Base-by-base conservation (phyloP, 768 basidiomycete genomes). In the Exidia glandulosa region DNA sequence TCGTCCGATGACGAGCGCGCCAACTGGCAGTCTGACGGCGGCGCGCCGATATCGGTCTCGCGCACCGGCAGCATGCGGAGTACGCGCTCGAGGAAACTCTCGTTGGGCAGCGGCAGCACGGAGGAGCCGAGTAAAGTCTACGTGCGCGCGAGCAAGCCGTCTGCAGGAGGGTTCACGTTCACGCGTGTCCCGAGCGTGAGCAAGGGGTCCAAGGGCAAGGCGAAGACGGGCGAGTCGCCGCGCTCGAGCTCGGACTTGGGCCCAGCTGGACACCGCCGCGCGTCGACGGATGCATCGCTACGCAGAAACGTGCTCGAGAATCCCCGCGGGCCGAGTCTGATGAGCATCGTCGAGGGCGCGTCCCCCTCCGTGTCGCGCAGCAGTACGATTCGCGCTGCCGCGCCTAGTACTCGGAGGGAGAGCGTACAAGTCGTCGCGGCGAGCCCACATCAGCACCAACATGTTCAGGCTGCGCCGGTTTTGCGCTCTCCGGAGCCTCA, bases 331-430 rank as follows among this genome's bases (percentile, higher is more conserved):
- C 55, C 50, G 2, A 85, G 79, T 47, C 70, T 87, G 67, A 83
- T 88, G 84, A 82, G 80, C 64, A 82, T 88, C 63, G 82, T 88
- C 9, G 85, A 87, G 65, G 79, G 75, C 59, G 81, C 87, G 50
- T 69, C 83, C 29, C n/a, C 14, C 71, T 71, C 52, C 5, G 32
- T 13, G 50, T 45, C 48, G 65, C 70, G 59, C 77, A 77, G 57
- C 67, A 74, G 59, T 58, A 66, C 27, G 60, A 65, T 47, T 64
- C 67, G 68, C 63, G 29, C 61, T 65, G 65, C 64, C 23, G 47
- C 19, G 36, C 30, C 41, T 19, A 59, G 33, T 52, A 50, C 27
- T 55, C 59, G 65, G 61, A 61, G 66, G 65, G 66, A 66, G 59
- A 67, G 61, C 61, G 61, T 63, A 65, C 67, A 77, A 59, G 69